Conservation (phyloP, 1,284 basidiomycete genomes). For the Ceratobasidium papillatum region DNA sequence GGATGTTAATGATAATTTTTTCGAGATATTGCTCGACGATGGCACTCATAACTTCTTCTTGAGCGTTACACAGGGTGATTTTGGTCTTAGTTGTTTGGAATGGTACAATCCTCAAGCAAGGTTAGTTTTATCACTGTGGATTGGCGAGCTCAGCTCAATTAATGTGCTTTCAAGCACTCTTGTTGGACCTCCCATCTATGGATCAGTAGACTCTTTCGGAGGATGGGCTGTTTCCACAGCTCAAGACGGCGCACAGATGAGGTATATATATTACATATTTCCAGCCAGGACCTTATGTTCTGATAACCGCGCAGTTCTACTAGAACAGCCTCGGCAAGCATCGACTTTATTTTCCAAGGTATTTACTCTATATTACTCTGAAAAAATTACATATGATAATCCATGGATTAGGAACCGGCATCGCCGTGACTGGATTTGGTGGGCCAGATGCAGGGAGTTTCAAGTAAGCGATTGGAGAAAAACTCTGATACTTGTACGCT, state of each 20-base stretch:
- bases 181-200: too few relatives aligned
- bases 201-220: too few relatives aligned
- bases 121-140: too few relatives aligned
- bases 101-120: too few relatives aligned
- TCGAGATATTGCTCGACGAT: too few relatives aligned
- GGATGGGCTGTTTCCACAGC: background rate
- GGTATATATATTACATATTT: background rate
- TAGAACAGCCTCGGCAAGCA: slow-evolving; percentile 3
- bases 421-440: background rate
- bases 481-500: background rate
- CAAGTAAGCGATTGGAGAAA: background rate
- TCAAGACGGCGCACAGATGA: background rate
- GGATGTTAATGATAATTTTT: too few relatives aligned
- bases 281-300: too few relatives aligned
- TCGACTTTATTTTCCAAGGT: background rate
- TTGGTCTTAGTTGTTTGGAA: too few relatives aligned
- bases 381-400: background rate
- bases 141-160: too few relatives aligned
- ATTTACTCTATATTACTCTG: background rate
- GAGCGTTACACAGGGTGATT: too few relatives aligned
- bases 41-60: too few relatives aligned
- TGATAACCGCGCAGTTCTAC: background rate
- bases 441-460: background rate
- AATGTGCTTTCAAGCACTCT: too few relatives aligned
- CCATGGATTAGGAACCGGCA: background rate